phyloP scores from a whole-genome alignment of 768 basidiomycete genomes.

The Cystofilobasidium bisporidii region DNA sequence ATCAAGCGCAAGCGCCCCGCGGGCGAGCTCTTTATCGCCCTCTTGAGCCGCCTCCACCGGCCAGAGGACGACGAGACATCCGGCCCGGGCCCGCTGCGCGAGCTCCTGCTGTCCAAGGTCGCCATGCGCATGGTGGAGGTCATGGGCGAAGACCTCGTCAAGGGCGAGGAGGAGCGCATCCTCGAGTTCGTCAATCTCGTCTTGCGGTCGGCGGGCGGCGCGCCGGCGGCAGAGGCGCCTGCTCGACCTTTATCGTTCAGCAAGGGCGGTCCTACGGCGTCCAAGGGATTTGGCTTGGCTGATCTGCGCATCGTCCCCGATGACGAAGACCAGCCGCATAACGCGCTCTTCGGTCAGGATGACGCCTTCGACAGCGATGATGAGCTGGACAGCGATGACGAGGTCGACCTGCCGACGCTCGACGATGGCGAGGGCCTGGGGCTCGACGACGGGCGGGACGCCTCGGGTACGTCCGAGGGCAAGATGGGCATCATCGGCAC shows the following conservation, averaged over 20 bases:
- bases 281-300: constrained; percentile 29
- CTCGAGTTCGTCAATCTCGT: constrained; percentile 75
- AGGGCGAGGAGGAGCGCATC: constrained; percentile 59
- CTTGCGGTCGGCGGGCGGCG: constrained; percentile 43
- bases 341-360: neutral
- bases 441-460: constrained; percentile 51
- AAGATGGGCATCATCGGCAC: constrained; percentile 66
- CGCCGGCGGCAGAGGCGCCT: too few species aligned
- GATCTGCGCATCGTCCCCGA: constrained; percentile 41
- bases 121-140: constrained; percentile 65
- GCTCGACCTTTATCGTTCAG: too few species aligned
- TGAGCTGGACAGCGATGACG: constrained; percentile 28
- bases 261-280: too few species aligned
- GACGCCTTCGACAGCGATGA: neutral
- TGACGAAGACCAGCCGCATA: constrained; percentile 25
- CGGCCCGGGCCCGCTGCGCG: constrained; percentile 37
- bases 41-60: constrained; percentile 59
- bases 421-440: constrained; percentile 16
- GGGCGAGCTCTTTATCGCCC: constrained; percentile 61
- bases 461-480: constrained; percentile 43
- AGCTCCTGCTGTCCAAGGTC: constrained; percentile 65
- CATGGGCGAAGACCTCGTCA: constrained; percentile 43
- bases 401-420: constrained; percentile 14
- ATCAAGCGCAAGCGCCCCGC: constrained; percentile 61
- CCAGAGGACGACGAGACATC: constrained; percentile 29